phyloP scores from a whole-genome alignment of 139 green algal species.

The Chlorella sp. region DNA sequence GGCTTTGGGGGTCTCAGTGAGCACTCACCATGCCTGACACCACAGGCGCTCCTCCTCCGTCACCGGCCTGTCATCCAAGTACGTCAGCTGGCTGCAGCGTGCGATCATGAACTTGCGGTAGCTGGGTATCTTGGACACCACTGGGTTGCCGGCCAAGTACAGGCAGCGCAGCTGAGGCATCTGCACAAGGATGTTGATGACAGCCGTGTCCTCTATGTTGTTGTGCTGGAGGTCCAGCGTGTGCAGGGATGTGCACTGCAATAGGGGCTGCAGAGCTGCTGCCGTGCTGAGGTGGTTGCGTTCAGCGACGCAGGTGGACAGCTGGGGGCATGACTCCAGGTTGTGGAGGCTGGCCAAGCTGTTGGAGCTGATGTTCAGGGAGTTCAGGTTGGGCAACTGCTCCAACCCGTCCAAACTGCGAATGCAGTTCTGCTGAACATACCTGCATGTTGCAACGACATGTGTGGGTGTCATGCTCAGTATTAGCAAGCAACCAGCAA shows the following conservation, averaged over 20 bases:
- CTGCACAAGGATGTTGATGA: constrained; percentile 40
- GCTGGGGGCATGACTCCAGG: constrained; percentile 34
- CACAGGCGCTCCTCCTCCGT: constrained; percentile 60
- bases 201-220: constrained; percentile 45
- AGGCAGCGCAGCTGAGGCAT: constrained; percentile 72
- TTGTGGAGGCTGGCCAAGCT: constrained; percentile 42
- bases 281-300: constrained; percentile 52
- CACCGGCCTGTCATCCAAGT: constrained; percentile 83
- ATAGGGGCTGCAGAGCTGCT: constrained; percentile 36
- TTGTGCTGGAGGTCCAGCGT: constrained; percentile 76
- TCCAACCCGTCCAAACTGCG: constrained; percentile 30
- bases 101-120: constrained; percentile 71
- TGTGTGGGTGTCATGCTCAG: too few relatives aligned
- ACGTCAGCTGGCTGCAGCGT: constrained; percentile 51
- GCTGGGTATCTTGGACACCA: constrained; percentile 60
- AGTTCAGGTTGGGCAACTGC: constrained; percentile 54
- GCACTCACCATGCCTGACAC: constrained; percentile 68
- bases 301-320: constrained; percentile 55
- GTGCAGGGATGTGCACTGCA: constrained; percentile 34
- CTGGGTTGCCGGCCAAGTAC: constrained; percentile 80
- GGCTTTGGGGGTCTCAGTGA: too few relatives aligned
- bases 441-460: constrained; percentile 53
- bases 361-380: constrained; percentile 82
- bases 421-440: constrained; percentile 80
- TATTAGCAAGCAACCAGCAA: too few relatives aligned